Evolutionary conservation across 2,329 filamentous ascomycete species (phyloP).

Genomic region (Pseudocercospora crystallina): DNA sequence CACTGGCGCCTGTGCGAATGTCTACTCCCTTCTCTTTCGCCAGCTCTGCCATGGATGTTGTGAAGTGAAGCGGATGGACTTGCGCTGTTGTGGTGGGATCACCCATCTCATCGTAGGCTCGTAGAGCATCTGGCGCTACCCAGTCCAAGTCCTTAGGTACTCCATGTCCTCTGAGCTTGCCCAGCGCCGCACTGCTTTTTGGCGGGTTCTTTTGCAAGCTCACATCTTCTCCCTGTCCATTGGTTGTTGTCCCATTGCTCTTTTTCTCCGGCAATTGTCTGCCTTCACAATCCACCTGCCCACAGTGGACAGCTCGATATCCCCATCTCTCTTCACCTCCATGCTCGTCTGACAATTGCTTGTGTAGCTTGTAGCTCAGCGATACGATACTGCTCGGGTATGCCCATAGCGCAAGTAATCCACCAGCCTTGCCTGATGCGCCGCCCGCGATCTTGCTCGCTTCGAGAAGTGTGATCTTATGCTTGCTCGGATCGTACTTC

Average conservation of each 20-base stretch:
- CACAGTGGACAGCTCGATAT: conserved; percentile 76
- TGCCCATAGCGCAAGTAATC: conserved; percentile 85
- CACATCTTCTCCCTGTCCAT: conserved; percentile 42
- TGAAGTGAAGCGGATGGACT: conserved; percentile 91
- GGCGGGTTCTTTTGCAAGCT: conserved; percentile 53
- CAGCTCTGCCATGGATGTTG: conserved; percentile 74
- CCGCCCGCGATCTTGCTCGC: conserved; percentile 82
- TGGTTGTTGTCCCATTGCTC: conserved; percentile 27
- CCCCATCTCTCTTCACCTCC: conserved; percentile 79
- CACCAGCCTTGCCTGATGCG: conserved; percentile 92
- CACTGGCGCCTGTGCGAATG: conserved; percentile 63
- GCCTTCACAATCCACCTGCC: conserved; percentile 58
- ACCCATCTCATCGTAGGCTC: conserved; percentile 80
- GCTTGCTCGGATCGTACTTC: conserved; percentile 69
- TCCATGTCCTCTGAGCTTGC: conserved; percentile 55
- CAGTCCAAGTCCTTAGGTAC: conserved; percentile 81
- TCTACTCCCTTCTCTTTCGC: conserved; percentile 61
- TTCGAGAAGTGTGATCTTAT: conserved; percentile 84
- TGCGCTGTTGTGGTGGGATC: conserved; percentile 79
- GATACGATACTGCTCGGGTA: conserved; percentile 83
- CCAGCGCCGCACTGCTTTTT: conserved; percentile 49
- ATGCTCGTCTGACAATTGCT: conserved; percentile 80
- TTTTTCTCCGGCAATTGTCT: conserved; percentile 35
- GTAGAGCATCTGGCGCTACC: conserved; percentile 68
- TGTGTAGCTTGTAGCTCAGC: conserved; percentile 79